Conservation (phyloP, 106 monocot species). For the Amphibolis antarctica region DNA sequence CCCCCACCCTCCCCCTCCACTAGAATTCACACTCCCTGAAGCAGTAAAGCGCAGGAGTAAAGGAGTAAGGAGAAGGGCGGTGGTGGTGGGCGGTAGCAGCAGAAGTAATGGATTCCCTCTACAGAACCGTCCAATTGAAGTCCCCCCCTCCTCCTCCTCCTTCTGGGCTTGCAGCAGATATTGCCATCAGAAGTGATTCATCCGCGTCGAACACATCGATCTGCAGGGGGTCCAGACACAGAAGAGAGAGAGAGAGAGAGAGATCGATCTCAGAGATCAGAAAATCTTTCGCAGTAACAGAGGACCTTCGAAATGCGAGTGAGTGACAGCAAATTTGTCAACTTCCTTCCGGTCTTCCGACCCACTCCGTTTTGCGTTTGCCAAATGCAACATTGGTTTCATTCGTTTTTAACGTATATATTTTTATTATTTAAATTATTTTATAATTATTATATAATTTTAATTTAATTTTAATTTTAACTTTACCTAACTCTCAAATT, state of each 20-base stretch:
- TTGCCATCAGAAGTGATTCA: conserved; percentile 12
- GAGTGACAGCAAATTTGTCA: conserved; percentile 70
- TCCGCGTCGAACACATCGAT: conserved; percentile 19
- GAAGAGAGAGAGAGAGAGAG: conserved; percentile 13
- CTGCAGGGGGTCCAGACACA: conserved; percentile 46
- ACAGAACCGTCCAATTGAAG: background rate
- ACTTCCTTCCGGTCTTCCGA: conserved; percentile 53
- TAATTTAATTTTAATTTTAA: too few relatives aligned
- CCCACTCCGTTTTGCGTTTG: conserved; percentile 5
- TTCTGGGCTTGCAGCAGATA: conserved; percentile 10
- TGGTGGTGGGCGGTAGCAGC: background rate
- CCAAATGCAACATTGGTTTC: too few relatives aligned
- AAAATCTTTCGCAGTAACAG: conserved; percentile 30
- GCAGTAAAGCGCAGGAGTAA: background rate
- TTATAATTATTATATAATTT: too few relatives aligned
- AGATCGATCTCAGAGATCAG: conserved; percentile 1
- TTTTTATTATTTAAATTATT: too few relatives aligned
- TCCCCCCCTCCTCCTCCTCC: too few relatives aligned
- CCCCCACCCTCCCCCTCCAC: background rate
- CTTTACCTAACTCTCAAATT: too few relatives aligned
- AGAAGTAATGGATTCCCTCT: background rate
- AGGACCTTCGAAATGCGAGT: conserved; percentile 62
- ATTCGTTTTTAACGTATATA: too few relatives aligned
- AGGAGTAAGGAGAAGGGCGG: background rate
- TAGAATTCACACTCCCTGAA: conserved; percentile 2